Base-by-base conservation (phyloP, 2,329 filamentous ascomycete genomes). In the Pseudogymnoascus sp. region DNA sequence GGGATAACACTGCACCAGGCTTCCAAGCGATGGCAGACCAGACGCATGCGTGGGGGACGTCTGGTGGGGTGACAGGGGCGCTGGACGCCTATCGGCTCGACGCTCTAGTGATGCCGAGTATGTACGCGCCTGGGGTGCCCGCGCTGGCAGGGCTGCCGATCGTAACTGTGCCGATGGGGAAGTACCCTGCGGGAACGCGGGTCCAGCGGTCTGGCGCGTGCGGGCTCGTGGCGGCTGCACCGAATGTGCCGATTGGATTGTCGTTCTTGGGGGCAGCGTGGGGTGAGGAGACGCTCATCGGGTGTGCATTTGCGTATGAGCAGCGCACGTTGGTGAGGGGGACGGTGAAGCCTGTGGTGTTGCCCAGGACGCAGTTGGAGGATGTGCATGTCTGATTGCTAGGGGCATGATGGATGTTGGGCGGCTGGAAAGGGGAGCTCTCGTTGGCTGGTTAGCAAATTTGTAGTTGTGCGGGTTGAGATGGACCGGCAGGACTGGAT, bases 261-360 rank as follows among this genome's bases (percentile, higher is more conserved):
- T 79, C 78, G 6, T 89, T 90, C 67, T 74, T 88, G 51, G 88
- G 86, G 0, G 72, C 73, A 2, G 79, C 78, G 58, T 90, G 83
- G 75, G 81, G 78, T 36, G 87, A 90, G 71, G 81, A 81, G 67
- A 77, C 73, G 31, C 68, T 91, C 66, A 82, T 90, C 63, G 83
- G 82, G 0, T 80, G 85, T 69, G 87, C 86, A 5, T 89, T 87
- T 76, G 86, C 84, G 3, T 89, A 84, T 72, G 87, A 91, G 75
- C 68, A 70, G 38, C 44, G 63, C 13, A 70, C 80, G 2, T 72
- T 74, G 68, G 75, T 78, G 9, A 74, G 83, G 58, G 67, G 72
- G 41, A 77, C 76, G 64, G 73, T 82, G 1, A 74, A 76, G 71
- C 79, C 80, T 31, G 80, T 80, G 65, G 67, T 84, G 9, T 67